A percentile compares a stretch with the other conserved stretches of the same genome.
phyloP scores from a whole-genome alignment of 441 rosid genomes.

The Hura crepitans region DNA sequence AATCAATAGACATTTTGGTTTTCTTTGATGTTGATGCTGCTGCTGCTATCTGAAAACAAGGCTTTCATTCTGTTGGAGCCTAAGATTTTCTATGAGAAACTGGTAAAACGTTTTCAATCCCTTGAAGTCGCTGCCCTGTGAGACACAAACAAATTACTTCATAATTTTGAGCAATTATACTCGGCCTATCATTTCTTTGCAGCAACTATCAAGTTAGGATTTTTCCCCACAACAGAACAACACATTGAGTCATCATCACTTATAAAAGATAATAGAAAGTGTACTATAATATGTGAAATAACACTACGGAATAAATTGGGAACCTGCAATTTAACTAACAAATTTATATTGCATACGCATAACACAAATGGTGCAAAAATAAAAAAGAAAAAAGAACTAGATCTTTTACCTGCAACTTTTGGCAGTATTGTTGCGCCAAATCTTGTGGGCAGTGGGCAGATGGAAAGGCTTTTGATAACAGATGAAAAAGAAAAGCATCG shows the following conservation, averaged over 20 bases:
- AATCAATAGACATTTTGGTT: not conserved
- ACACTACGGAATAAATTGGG: not conserved
- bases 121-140: constrained; percentile 68
- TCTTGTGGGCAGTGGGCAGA: constrained; percentile 57
- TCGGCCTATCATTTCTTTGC: not conserved
- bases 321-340: no score
- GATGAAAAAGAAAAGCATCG: constrained; percentile 56
- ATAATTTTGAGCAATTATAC: constrained; percentile 12
- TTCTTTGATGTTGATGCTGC: no score
- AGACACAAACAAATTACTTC: constrained; percentile 2
- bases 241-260: no score
- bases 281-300: not conserved
- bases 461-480: constrained; percentile 54
- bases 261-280: not conserved
- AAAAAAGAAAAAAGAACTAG: not conserved
- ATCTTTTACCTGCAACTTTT: constrained; percentile 72
- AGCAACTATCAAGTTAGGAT: not conserved
- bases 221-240: not conserved
- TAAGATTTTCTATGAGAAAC: constrained; percentile 62
- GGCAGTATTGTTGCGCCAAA: constrained; percentile 72
- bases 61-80: constrained; percentile 71
- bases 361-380: not conserved
- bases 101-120: constrained; percentile 62
- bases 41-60: constrained; percentile 72
- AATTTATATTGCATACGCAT: not conserved